phyloP scores from a whole-genome alignment of 768 basidiomycete species.

The Nidularia sp. region DNA sequence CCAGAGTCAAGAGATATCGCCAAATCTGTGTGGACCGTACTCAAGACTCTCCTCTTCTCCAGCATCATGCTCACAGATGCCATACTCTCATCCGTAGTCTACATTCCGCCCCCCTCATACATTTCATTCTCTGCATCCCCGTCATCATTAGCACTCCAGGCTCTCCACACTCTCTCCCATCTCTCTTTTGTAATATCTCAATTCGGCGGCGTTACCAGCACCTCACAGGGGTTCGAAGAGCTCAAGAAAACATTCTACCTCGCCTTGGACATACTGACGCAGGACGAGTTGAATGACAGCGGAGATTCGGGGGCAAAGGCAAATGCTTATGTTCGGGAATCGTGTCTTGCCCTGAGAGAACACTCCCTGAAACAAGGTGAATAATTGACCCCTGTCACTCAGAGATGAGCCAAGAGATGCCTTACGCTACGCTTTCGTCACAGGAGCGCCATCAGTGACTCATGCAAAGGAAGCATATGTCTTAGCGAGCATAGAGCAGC shows the following conservation, averaged over 20 bases:
- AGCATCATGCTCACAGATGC: constrained; percentile 67
- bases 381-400: background rate
- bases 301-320: constrained; percentile 14
- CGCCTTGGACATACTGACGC: constrained; percentile 68
- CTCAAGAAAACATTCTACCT: constrained; percentile 74
- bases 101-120: constrained; percentile 36
- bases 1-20: constrained; percentile 38
- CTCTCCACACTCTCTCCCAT: constrained; percentile 56
- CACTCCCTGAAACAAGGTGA: constrained; percentile 17
- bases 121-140: constrained; percentile 21
- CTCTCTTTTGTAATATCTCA: constrained; percentile 76
- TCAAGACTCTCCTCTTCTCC: constrained; percentile 77
- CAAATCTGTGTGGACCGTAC: constrained; percentile 56
- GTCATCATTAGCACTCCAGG: constrained; percentile 45
- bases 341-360: constrained; percentile 19
- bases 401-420: constrained; percentile 1
- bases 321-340: constrained; percentile 21
- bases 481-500: constrained; percentile 74
- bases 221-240: constrained; percentile 59
- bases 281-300: constrained; percentile 16
- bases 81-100: constrained; percentile 51
- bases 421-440: constrained; percentile 4
- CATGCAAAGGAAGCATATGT: constrained; percentile 56
- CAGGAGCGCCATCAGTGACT: constrained; percentile 15
- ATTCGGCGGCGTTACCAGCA: constrained; percentile 69